A percentile compares a stretch with the other conserved stretches of the same genome.
These are phyloP conservation scores for Lasiodiplodia theobromae DNA, from an alignment of 2,329 filamentous ascomycete genomes.

Conservation along the genomic window DNA sequence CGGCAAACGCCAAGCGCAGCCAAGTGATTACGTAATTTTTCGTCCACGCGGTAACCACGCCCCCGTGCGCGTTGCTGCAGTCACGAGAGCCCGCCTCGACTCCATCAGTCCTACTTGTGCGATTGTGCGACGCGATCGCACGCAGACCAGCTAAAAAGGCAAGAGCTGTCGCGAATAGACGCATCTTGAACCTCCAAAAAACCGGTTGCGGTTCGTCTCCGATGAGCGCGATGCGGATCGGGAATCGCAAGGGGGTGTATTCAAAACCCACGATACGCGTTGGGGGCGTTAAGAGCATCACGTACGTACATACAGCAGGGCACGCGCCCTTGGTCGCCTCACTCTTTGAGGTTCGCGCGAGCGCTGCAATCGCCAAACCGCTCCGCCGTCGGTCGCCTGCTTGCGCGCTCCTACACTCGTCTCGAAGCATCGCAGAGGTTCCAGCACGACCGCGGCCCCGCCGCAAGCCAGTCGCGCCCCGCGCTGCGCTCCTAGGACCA, in stretches of 20 bases:
- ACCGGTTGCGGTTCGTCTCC: background rate
- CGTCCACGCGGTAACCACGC: background rate
- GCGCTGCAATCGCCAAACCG: conserved; percentile 4
- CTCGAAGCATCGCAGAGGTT: background rate
- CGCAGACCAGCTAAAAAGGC: background rate
- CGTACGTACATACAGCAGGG: conserved; percentile 4
- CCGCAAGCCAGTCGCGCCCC: conserved; percentile 10
- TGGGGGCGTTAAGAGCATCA: background rate
- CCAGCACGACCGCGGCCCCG: conserved; percentile 4
- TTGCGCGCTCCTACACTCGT: conserved; percentile 2
- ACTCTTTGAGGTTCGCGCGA: conserved; percentile 5
- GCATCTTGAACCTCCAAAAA: background rate
- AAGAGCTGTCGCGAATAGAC: background rate
- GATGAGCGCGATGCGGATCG: background rate
- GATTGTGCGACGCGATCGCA: background rate
- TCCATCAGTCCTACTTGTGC: background rate
- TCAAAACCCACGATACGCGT: background rate
- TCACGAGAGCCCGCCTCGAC: background rate
- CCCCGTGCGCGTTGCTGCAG: background rate
- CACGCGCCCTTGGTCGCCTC: conserved; percentile 7
- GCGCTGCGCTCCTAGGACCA: conserved; percentile 12
- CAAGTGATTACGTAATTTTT: background rate
- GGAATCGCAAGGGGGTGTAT: background rate
- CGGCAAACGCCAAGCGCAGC: conserved; percentile 1
- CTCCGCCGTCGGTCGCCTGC: conserved; percentile 1